Percentiles rank a stretch among this genome's conserved stretches.
Conservation (phyloP, 73 alveolate genomes). For the Vitrella brassicaformis region DNA sequence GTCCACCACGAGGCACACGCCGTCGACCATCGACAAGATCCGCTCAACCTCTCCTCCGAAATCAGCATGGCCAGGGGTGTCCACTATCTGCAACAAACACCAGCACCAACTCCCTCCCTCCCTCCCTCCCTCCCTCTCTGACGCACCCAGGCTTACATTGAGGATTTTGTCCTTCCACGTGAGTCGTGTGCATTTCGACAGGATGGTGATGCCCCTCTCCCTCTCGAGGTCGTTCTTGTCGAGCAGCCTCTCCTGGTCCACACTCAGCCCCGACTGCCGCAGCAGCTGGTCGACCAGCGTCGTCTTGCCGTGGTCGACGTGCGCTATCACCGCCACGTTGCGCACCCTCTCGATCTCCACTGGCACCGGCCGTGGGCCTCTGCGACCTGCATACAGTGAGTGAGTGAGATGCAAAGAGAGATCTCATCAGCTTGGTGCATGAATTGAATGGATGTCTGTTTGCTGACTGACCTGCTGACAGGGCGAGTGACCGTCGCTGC, state of each 20-base stretch:
- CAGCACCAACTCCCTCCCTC: slow-evolving; percentile 12
- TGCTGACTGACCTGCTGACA: no score
- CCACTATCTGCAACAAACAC: slow-evolving; percentile 52
- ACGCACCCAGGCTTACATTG: slow-evolving; percentile 4
- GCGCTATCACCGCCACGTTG: slow-evolving; percentile 65
- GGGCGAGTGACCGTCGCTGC: no score
- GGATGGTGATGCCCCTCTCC: slow-evolving; percentile 60
- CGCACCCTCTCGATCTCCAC: slow-evolving; percentile 30
- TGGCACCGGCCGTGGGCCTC: no score
- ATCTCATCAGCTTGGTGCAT: no score
- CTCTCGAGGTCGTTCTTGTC: slow-evolving; percentile 52
- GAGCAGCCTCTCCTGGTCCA: slow-evolving; percentile 48
- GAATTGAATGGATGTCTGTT: no score
- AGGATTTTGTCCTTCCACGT: neutral
- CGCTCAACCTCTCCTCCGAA: slow-evolving; percentile 67
- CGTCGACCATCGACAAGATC: slow-evolving; percentile 86
- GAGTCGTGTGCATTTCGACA: slow-evolving; percentile 7
- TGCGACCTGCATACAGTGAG: no score
- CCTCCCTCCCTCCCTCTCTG: no score
- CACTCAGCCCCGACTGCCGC: slow-evolving; percentile 46
- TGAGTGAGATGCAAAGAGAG: no score
- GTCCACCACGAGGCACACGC: slow-evolving; percentile 79
- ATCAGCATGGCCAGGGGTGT: slow-evolving; percentile 65
- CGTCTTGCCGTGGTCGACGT: slow-evolving; percentile 55
- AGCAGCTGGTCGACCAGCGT: slow-evolving; percentile 57